A percentile compares a stretch with the other conserved stretches of the same genome.
These are phyloP conservation scores for Epichloe hybrida DNA, from an alignment of 2,329 filamentous ascomycete genomes.

Conservation along the genomic window DNA sequence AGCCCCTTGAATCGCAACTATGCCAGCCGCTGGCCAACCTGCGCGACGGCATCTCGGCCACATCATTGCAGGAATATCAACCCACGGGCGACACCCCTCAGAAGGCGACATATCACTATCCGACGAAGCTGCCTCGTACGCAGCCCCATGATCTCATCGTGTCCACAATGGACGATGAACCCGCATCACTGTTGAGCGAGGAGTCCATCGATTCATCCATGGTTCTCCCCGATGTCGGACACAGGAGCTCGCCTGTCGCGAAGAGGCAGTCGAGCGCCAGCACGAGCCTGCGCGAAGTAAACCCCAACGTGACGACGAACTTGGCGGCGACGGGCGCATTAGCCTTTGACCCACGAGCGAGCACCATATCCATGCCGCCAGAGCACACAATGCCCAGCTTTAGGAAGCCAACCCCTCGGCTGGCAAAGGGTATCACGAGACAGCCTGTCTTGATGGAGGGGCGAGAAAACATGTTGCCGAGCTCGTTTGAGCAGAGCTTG, in stretches of 20 bases:
- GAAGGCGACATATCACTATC: constrained; percentile 70
- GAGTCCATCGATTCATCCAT: constrained; percentile 22
- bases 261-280: constrained; percentile 12
- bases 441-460: constrained; percentile 26
- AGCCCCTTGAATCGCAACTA: constrained; percentile 44
- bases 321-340: constrained; percentile 23
- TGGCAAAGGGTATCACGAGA: constrained; percentile 20
- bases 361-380: constrained; percentile 26
- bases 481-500: constrained; percentile 30
- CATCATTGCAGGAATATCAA: constrained; percentile 63
- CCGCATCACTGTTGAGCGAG: neutral
- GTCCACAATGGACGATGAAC: constrained; percentile 23
- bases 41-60: constrained; percentile 50
- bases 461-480: constrained; percentile 36
- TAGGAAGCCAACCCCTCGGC: constrained; percentile 27
- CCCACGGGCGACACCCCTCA: constrained; percentile 78
- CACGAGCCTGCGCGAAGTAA: constrained; percentile 41
- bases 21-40: constrained; percentile 59
- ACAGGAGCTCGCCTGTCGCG: constrained; percentile 15
- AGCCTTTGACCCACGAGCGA: constrained; percentile 29
- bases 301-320: constrained; percentile 35
- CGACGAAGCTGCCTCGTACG: constrained; percentile 65
- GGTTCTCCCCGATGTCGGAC: constrained; percentile 12
- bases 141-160: constrained; percentile 31
- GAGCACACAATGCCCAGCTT: constrained; percentile 32